Percentiles rank a stretch among this genome's conserved stretches.
Conservation (phyloP, 2,329 filamentous ascomycete genomes). For the Delphinella strobiligena region DNA sequence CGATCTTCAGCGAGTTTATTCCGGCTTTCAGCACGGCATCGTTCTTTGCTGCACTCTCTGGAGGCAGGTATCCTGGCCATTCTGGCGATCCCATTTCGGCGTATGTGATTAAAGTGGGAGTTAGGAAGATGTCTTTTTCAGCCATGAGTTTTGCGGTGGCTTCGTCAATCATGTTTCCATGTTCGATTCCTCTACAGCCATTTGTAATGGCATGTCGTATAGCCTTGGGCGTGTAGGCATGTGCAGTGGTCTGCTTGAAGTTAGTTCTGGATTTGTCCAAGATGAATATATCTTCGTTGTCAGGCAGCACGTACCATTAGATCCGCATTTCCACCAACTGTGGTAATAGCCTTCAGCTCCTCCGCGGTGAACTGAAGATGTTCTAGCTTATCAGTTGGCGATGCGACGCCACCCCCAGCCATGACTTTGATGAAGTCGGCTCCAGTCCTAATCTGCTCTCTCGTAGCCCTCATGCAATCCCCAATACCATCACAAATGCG, state of each 20-base stretch:
- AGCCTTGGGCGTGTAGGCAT: constrained; percentile 44
- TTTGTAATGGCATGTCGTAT: constrained; percentile 45
- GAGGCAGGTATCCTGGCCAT: constrained; percentile 33
- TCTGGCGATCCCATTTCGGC: constrained; percentile 34
- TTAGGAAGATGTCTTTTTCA: constrained; percentile 36
- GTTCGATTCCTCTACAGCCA: constrained; percentile 45
- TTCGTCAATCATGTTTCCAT: constrained; percentile 52
- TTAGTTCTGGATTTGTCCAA: background rate
- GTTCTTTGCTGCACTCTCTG: constrained; percentile 38
- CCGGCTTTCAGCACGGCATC: constrained; percentile 36
- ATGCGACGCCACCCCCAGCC: constrained; percentile 45
- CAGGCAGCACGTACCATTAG: constrained; percentile 22
- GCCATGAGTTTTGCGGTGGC: constrained; percentile 40
- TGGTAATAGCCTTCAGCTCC: constrained; percentile 44
- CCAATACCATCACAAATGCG: constrained; percentile 43
- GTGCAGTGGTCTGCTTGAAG: constrained; percentile 38
- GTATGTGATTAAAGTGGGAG: constrained; percentile 44
- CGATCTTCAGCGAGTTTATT: constrained; percentile 35
- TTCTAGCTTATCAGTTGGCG: constrained; percentile 42
- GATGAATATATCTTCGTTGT: background rate
- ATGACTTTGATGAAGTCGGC: constrained; percentile 54
- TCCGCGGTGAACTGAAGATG: constrained; percentile 44
- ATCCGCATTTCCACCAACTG: constrained; percentile 35
- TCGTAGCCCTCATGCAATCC: constrained; percentile 39
- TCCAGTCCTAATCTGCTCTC: constrained; percentile 44